Percentiles rank a stretch among this genome's conserved stretches.
Conservation (phyloP, 75 land plant genomes). For the Isoetes taiwanensis region DNA sequence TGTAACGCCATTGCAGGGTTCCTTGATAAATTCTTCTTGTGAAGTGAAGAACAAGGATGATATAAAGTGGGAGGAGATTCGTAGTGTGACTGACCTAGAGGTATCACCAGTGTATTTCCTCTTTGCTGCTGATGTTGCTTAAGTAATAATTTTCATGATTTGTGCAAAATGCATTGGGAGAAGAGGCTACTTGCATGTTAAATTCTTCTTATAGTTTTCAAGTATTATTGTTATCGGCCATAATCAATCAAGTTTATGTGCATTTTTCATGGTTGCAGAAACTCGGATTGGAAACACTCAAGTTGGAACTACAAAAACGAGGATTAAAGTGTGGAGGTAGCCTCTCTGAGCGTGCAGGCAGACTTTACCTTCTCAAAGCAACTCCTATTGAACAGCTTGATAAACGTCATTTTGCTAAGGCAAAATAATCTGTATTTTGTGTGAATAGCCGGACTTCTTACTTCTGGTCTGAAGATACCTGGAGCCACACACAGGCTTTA, state of each 20-base stretch:
- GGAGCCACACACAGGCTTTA: no score
- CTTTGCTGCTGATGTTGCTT: not conserved
- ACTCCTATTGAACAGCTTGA: conserved; percentile 65
- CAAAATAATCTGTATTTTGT: no score
- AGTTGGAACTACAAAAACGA: conserved; percentile 50
- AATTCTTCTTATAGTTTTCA: no score
- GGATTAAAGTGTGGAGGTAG: conserved; percentile 94
- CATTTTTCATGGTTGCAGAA: conserved; percentile 27
- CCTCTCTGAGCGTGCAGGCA: conserved; percentile 69
- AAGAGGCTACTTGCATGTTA: not conserved
- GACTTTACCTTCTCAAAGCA: conserved; percentile 77
- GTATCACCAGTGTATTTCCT: conserved; percentile 28
- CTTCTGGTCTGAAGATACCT: no score
- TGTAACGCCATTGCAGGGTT: no score
- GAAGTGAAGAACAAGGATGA: no score
- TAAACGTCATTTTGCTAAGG: conserved; percentile 82
- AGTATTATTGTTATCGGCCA: no score
- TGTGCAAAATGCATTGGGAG: not conserved
- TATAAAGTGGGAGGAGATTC: conserved; percentile 35
- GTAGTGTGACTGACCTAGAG: conserved; percentile 55
- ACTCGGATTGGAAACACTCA: conserved; percentile 69
- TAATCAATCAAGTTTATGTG: no score
- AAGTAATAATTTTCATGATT: not conserved
- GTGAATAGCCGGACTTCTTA: no score
- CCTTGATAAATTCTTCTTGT: no score